Evolutionary conservation across 306 rosid species (phyloP), one percentile per base, ranked within the genome.

Genomic region (Rubus idaeus): DNA sequence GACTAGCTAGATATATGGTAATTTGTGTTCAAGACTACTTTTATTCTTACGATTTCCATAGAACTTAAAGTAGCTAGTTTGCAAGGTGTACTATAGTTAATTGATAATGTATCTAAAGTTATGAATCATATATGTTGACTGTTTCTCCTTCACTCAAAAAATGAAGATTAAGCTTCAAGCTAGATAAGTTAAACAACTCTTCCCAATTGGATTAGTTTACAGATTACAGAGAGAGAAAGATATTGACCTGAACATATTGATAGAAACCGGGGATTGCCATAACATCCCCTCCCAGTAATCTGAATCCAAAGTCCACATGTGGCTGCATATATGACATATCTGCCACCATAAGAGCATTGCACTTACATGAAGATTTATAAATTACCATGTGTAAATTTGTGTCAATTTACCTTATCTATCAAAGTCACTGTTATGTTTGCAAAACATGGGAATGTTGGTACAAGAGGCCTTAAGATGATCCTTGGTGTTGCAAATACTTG

Each of bases 371-470:
- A 65, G 70, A 8, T 41, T 6, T 63, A 5, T 16, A 44, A 58
- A 58, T 12, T 5, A 58, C 18, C 7, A 23, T 11, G 40, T 23
- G 21, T 39, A 55, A 49, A 55, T 41, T 46, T 39, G 49, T 6
- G 8, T 68, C 49, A 46, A 6, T 13, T 53, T 71, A 83, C 84
- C 87, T 84, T 84, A 40, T 79, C 86, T 47, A 79, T 73, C 81
- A 83, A 63, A n/a, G 79, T 75, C 68, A 71, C 60, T 40, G 17
- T 8, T 40, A 83, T 58, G 21, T 68, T 79, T 62, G 69, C 84
- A 65, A 83, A 83, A 51, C 81, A 83, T 30, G 86, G 84, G 49
- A 83, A 79, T 50, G 83, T 76, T 60, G 84, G 79, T 70, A 83
- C 77, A 3, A 83, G 79, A 40, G 81, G 79, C 77, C 74, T 79